Percentiles rank a stretch among this genome's conserved stretches.
These are phyloP conservation scores for Closterium sp. DNA, from an alignment of 139 green algal species.

Conservation along the genomic window DNA sequence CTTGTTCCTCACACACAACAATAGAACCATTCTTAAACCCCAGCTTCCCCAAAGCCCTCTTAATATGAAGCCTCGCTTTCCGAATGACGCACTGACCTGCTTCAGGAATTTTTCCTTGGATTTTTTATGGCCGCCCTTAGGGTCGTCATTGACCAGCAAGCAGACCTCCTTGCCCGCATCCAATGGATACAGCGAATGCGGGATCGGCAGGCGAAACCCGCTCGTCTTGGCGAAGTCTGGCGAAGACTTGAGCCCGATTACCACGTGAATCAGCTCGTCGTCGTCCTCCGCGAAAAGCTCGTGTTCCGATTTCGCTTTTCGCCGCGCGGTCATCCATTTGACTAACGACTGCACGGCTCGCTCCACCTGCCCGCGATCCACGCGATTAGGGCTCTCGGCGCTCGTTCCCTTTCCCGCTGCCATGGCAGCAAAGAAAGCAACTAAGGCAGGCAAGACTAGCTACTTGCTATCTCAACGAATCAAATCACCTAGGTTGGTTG, in stretches of 20 bases:
- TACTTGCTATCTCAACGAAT: too few species aligned
- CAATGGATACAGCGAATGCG: constrained; percentile 74
- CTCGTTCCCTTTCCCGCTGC: not conserved
- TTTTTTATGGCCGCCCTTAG: constrained; percentile 74
- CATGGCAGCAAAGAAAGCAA: not conserved
- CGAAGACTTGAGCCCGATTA: constrained; percentile 75
- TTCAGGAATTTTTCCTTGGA: constrained; percentile 73
- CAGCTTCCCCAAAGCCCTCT: too few species aligned
- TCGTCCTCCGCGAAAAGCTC: constrained; percentile 61
- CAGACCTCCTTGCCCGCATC: constrained; percentile 77
- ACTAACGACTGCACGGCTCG: constrained; percentile 15
- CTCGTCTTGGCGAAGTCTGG: constrained; percentile 71
- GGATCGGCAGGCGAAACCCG: constrained; percentile 70
- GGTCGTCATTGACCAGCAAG: constrained; percentile 86
- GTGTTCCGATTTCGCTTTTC: constrained; percentile 26
- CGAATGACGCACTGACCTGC: constrained; percentile 54
- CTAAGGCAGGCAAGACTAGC: not conserved
- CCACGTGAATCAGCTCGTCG: constrained; percentile 68
- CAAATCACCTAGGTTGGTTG: not conserved
- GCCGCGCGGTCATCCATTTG: constrained; percentile 10
- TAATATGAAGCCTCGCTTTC: too few species aligned
- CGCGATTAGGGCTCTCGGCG: not conserved
- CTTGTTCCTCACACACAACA: not conserved
- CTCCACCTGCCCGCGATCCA: constrained; percentile 13
- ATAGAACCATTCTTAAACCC: not conserved